Base-by-base conservation (phyloP, 2,329 filamentous ascomycete species). In the Aspergillus sp. region DNA sequence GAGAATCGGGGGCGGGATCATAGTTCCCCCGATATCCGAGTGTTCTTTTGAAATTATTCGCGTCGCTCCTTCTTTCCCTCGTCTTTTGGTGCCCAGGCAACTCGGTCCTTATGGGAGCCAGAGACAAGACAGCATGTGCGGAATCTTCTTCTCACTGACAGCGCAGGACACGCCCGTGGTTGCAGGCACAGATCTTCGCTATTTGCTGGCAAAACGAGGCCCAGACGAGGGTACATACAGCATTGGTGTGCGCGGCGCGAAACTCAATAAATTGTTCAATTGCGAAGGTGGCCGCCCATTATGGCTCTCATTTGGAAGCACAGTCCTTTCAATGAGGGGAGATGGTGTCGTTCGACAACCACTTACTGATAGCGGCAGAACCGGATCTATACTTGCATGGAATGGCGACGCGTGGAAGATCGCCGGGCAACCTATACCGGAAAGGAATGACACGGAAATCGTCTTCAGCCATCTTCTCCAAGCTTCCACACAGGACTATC, bases 391-490 rank as follows among this genome's bases (percentile, higher is more conserved):
- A 1, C 80, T 99, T 2, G 97, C 93, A 81, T 99, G 95, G 95
- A 99, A 99, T 70, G 95, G 95, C 44, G 95, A 99, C 72, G 93
- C 92, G 1, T 99, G 95, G 95, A 88, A 84, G 57, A 81, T 96
- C 50, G 76, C 75, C 8, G 82, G 81, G 35, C 66, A 81, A 9
- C 67, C 73, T 1, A 79, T 96, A 6, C 59, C 67, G 37, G 90
- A 86, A 57, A 97, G 96, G 57, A 97, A 96, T 70, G 95, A 99
- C 74, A 90, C 90, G 3, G 82, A 88, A 66, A 76, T 79, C 6
- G 79, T 98, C 17, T 87, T 93, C 68, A 69, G 80, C 35, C 68
- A 84, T 39, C 79, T 96, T 48, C 68, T 81, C 19, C 67, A 76
- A 57, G 79, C 82, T 66, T 63, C 47, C 19, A 49, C 46, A 17